These are phyloP conservation scores for Symbiodinium natans DNA, from an alignment of 73 alveolate species.

Conservation along the genomic window DNA sequence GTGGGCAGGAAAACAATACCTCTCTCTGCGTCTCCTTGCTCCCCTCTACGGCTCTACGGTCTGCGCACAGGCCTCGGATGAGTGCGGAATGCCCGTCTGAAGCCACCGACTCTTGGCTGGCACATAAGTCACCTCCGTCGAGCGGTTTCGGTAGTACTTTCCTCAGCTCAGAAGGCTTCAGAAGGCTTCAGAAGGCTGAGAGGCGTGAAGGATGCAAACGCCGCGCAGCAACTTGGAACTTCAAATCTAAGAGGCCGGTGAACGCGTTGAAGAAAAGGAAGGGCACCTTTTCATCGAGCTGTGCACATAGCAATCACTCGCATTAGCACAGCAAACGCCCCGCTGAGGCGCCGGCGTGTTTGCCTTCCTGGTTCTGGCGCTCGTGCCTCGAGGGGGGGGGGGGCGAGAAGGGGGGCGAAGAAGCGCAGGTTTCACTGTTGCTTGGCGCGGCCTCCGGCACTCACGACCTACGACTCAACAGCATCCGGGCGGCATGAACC, in stretches of 20 bases:
- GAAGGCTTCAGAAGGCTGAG: background rate
- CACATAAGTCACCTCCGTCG: constrained; percentile 49
- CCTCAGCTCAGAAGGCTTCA: background rate
- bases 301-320: background rate
- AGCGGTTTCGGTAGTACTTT: constrained; percentile 80
- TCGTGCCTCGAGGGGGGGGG: constrained; percentile 29
- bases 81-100: constrained; percentile 60
- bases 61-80: constrained; percentile 43
- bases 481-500: constrained; percentile 63
- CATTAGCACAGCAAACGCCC: background rate
- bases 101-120: constrained; percentile 89
- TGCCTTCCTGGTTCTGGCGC: constrained; percentile 72
- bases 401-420: too few species aligned
- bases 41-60: too few species aligned
- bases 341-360: constrained; percentile 22
- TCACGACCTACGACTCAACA: too few species aligned
- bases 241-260: background rate
- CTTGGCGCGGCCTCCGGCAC: too few species aligned
- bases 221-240: background rate
- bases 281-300: constrained; percentile 5
- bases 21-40: background rate
- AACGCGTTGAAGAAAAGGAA: constrained; percentile 87
- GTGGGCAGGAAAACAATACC: background rate
- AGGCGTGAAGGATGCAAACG: background rate
- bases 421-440: too few species aligned